Evolutionary conservation across 2,329 filamentous ascomycete species (phyloP), one percentile per base, ranked within the genome.

Genomic region (Aspergillus clavatus): DNA sequence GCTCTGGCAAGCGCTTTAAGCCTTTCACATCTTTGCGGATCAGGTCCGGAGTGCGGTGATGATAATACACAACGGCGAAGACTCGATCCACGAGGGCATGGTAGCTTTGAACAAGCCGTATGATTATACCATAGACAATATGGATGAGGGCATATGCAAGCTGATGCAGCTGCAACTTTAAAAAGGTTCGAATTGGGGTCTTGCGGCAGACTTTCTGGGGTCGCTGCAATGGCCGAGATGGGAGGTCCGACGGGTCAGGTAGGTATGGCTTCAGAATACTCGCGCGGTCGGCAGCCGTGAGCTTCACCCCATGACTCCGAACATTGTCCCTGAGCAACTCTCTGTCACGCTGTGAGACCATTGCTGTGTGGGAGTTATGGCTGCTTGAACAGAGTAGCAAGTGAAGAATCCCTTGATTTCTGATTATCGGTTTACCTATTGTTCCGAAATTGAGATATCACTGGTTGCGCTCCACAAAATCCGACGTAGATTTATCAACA

Each of bases 31-130:
- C 93, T 60, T 86, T 84, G 60, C 85, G 83, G 56, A 98, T 95
- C 62, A 95, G 82, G 63, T 95, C 88, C 6, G 93, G 93, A 0
- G 91, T 95, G 42, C 88, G 87, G 68, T 98, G 93, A 71, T 98
- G 94, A 72, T 98, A 93, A 67, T 91, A 90, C 43, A 95, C 76
- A 50, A 97, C 79, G 7, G 88, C 87, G 42, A 89, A 80, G 52
- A 91, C 73, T 48, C 87, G 83, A 65, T 93, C 86, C 55, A 82
- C 75, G 40, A 95, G 77, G 7, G 84, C 80, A 65, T 91, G 85
- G 71, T 89, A 93, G 44, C 82, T 81, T 62, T 89, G 83, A 46
- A 90, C 83, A 47, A 88, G 70, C 51, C 89, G 86, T 55, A 96
- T 84, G 66, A 93, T 94, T 53, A 97, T 73, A 5, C 88, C 91